Evolutionary conservation across 257 asterid genomes (phyloP).

Genomic region (Sherardia arvensis): DNA sequence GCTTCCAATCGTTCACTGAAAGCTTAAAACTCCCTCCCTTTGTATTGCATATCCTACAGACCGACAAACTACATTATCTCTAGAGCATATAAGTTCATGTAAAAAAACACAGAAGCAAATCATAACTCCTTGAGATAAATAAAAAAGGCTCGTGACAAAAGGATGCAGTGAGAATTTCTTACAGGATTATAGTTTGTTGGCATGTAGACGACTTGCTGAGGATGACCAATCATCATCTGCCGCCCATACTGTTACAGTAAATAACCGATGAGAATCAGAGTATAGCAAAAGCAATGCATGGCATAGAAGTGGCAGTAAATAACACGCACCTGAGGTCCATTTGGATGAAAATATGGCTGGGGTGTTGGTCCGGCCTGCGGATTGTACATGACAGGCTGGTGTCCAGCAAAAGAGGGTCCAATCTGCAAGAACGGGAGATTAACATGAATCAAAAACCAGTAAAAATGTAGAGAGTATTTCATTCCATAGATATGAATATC

Average conservation of each 20-base stretch:
- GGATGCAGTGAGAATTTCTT: slow-evolving; percentile 24
- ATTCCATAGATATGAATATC: neutral
- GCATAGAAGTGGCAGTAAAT: slow-evolving; percentile 5
- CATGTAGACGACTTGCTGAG: slow-evolving; percentile 75
- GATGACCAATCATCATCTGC: slow-evolving; percentile 90
- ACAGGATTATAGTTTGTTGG: slow-evolving; percentile 62
- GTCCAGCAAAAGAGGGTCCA: slow-evolving; percentile 56
- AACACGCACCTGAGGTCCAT: slow-evolving; percentile 80
- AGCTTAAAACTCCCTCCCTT: slow-evolving; percentile 57
- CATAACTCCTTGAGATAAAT: neutral
- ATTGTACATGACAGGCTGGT: slow-evolving; percentile 67
- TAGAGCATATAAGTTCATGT: neutral
- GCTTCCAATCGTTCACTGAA: slow-evolving; percentile 11
- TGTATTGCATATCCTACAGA: slow-evolving; percentile 60
- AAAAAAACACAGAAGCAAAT: neutral
- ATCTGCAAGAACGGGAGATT: slow-evolving; percentile 35
- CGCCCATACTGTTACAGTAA: slow-evolving; percentile 58
- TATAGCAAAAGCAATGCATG: neutral
- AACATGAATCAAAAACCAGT: neutral
- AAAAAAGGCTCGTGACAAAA: neutral
- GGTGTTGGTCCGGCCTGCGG: slow-evolving; percentile 63
- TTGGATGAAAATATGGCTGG: slow-evolving; percentile 77
- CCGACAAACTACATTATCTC: neutral
- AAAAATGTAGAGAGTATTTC: neutral
- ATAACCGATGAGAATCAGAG: neutral